Percentiles rank a stretch among this genome's conserved stretches.
These are phyloP conservation scores for Talaromyces sp. DNA, from an alignment of 2,329 filamentous ascomycete species.

Conservation along the genomic window DNA sequence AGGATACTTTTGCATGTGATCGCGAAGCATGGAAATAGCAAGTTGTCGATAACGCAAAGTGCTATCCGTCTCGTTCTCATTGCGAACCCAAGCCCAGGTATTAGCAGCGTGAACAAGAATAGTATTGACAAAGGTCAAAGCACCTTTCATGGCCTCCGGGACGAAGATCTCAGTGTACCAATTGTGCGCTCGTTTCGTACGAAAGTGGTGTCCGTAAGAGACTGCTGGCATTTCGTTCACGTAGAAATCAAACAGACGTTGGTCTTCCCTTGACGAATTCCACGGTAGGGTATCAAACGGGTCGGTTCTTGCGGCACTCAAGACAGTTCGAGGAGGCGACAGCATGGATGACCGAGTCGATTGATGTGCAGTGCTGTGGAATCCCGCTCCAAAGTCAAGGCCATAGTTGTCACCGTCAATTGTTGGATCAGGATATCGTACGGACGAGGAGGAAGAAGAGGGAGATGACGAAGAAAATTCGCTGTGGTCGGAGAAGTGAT, in stretches of 20 bases:
- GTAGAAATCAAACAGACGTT: conserved; percentile 40
- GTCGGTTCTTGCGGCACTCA: conserved; percentile 38
- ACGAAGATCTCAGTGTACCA: conserved; percentile 41
- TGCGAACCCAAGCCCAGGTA: conserved; percentile 37
- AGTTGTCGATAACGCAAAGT: conserved; percentile 33
- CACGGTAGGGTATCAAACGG: conserved; percentile 38
- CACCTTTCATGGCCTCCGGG: conserved; percentile 40
- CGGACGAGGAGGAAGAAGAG: neutral
- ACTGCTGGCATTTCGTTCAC: conserved; percentile 40
- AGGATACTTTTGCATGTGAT: conserved; percentile 31
- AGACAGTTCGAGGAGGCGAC: conserved; percentile 26
- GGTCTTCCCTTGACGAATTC: conserved; percentile 30
- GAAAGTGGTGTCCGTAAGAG: conserved; percentile 38
- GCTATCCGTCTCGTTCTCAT: conserved; percentile 29
- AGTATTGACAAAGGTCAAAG: conserved; percentile 38
- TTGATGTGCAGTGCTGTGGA: conserved; percentile 7
- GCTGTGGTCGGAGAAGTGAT: neutral
- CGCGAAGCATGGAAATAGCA: conserved; percentile 33
- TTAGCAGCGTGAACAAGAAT: conserved; percentile 40
- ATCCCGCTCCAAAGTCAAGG: conserved; percentile 5
- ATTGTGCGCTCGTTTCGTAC: conserved; percentile 34
- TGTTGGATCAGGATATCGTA: neutral
- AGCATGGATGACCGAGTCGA: conserved; percentile 19
- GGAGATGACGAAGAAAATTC: neutral
- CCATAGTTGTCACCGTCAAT: conserved; percentile 6